phyloP scores from a whole-genome alignment of 306 rosid genomes.

The Castanopsis chinensis region DNA sequence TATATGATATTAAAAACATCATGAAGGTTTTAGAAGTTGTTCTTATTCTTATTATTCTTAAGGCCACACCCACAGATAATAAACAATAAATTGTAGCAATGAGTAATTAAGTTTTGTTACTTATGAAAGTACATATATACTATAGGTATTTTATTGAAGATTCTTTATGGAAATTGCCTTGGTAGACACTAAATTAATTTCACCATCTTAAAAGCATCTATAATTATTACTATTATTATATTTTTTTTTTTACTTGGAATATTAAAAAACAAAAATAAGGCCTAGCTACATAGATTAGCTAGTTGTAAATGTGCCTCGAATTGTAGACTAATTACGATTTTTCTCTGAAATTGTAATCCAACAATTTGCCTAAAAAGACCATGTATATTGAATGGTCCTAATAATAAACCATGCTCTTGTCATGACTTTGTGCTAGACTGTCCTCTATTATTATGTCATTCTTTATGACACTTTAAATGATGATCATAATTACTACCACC shows the following conservation, averaged over 20 bases:
- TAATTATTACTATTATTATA: neutral
- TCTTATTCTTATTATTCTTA: neutral
- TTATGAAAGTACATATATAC: neutral
- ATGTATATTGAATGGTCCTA: neutral
- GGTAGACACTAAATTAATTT: too few relatives aligned
- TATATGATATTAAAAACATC: neutral
- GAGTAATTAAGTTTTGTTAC: neutral
- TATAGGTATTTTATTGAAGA: neutral
- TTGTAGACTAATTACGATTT: neutral
- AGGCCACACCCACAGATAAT: neutral
- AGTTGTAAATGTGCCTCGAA: neutral
- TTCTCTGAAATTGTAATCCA: neutral
- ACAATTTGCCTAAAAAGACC: neutral
- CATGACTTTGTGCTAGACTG: too few relatives aligned
- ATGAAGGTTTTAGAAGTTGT: neutral
- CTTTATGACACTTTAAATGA: too few relatives aligned
- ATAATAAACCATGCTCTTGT: too few relatives aligned
- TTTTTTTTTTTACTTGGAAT: too few relatives aligned
- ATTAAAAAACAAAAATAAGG: neutral
- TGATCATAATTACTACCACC: too few relatives aligned
- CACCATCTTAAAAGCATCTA: too few relatives aligned
- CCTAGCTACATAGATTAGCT: neutral
- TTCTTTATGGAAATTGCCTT: neutral
- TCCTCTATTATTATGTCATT: too few relatives aligned
- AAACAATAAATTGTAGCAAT: neutral